These are phyloP conservation scores for Yamadazyma sp. DNA, from an alignment of 805 yeast species.

Conservation along the genomic window DNA sequence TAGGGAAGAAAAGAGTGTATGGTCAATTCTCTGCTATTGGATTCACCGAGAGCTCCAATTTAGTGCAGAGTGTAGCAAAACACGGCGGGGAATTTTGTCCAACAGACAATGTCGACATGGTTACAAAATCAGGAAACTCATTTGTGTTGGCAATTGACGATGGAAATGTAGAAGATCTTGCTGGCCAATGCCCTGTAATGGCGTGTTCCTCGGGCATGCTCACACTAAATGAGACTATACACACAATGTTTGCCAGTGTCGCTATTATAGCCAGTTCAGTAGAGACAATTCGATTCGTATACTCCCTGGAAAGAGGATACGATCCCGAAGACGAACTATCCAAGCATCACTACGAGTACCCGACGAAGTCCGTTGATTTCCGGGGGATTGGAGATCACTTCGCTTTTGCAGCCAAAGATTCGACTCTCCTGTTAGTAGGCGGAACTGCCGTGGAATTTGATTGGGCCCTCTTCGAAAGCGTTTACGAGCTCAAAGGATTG, in stretches of 20 bases:
- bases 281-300: conserved; percentile 1
- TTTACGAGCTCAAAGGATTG: not conserved
- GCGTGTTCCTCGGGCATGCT: conserved; percentile 10
- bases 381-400: conserved; percentile 8
- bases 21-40: not conserved
- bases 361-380: conserved; percentile 12
- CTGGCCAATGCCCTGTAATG: not conserved
- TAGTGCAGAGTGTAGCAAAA: not conserved
- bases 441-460: conserved; percentile 4
- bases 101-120: too few relatives aligned
- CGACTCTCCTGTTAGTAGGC: not conserved
- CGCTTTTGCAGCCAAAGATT: conserved; percentile 1
- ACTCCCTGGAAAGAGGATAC: conserved; percentile 6
- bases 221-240: conserved; percentile 4
- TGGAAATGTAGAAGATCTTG: conserved; percentile 1
- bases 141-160: conserved; percentile 8
- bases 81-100: too few relatives aligned
- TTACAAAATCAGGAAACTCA: too few relatives aligned
- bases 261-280: conserved; percentile 1
- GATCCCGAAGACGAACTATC: conserved; percentile 10
- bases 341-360: conserved; percentile 8
- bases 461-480: conserved; percentile 1
- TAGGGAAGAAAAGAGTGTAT: too few relatives aligned
- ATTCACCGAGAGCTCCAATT: not conserved
- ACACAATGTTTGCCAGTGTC: conserved; percentile 6